A percentile compares a stretch with the other conserved stretches of the same genome.
Conservation (phyloP, 2,329 filamentous ascomycete genomes). For the Incumbomyces lentus region DNA sequence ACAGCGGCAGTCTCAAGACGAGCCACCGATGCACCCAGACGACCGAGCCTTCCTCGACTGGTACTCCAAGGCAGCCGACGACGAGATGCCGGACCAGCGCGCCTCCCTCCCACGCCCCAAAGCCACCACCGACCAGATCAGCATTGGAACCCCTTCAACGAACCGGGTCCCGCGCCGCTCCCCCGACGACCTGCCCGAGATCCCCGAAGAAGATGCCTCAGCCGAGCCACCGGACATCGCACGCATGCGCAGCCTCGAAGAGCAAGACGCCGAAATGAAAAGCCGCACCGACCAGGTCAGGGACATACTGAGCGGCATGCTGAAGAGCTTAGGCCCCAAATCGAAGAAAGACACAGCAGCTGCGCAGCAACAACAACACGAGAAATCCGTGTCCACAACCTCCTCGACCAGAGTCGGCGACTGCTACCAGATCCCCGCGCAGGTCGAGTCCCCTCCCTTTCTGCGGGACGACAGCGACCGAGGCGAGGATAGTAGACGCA, state of each 20-base stretch:
- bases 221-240: not conserved
- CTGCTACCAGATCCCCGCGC: too few relatives aligned
- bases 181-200: not conserved
- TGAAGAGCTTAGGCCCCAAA: not conserved
- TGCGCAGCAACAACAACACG: not conserved
- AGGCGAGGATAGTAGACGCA: too few relatives aligned
- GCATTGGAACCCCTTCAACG: too few relatives aligned
- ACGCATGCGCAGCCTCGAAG: not conserved
- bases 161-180: not conserved
- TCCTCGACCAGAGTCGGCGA: not conserved
- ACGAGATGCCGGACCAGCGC: not conserved
- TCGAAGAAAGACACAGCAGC: not conserved
- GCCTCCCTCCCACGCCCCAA: not conserved
- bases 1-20: not conserved
- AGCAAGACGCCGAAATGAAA: slow-evolving; percentile 1
- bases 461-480: too few relatives aligned
- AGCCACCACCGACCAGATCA: not conserved
- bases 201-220: not conserved
- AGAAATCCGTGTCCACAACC: not conserved
- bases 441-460: too few relatives aligned
- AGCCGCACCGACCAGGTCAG: not conserved
- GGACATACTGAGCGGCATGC: not conserved
- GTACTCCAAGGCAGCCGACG: not conserved
- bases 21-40: too few relatives aligned
- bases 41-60: not conserved